These are phyloP conservation scores for Pseudogymnoascus sp. DNA, from an alignment of 2,329 filamentous ascomycete genomes.

Conservation along the genomic window DNA sequence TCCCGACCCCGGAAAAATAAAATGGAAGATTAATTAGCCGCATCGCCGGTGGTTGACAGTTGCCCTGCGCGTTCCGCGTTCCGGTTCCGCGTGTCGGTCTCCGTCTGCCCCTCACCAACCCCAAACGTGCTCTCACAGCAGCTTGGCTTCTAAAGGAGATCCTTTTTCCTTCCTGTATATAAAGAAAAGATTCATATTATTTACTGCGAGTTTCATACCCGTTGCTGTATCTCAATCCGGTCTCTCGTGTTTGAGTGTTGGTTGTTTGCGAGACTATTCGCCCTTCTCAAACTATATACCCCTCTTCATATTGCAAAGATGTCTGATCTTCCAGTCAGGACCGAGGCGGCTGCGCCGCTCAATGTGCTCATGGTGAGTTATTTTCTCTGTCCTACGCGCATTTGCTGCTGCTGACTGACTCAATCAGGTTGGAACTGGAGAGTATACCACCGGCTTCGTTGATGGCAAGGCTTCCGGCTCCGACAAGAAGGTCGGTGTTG, in stretches of 20 bases:
- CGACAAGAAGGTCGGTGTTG: slow-evolving; percentile 94
- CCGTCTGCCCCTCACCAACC: background rate
- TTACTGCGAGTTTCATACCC: background rate
- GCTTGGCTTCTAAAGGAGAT: background rate
- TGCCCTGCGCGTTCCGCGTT: background rate
- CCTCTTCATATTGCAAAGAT: background rate
- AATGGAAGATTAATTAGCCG: background rate
- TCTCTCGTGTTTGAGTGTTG: background rate
- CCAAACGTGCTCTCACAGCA: background rate
- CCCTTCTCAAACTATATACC: background rate
- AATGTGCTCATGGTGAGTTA: slow-evolving; percentile 27
- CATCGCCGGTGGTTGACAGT: background rate
- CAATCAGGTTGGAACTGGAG: slow-evolving; percentile 68
- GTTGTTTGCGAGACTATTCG: background rate
- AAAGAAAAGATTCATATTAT: background rate
- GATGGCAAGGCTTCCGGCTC: slow-evolving; percentile 73
- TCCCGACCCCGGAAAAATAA: background rate
- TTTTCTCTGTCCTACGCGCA: background rate
- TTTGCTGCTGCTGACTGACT: background rate
- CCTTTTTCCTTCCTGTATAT: background rate
- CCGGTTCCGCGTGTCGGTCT: background rate
- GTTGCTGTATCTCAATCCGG: background rate
- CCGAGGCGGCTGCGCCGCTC: slow-evolving; percentile 16
- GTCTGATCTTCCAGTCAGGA: background rate
- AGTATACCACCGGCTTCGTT: slow-evolving; percentile 95